A percentile compares a stretch with the other conserved stretches of the same genome.
Conservation (phyloP, 2,329 filamentous ascomycete genomes). For the Ceratocystiopsis sp. region DNA sequence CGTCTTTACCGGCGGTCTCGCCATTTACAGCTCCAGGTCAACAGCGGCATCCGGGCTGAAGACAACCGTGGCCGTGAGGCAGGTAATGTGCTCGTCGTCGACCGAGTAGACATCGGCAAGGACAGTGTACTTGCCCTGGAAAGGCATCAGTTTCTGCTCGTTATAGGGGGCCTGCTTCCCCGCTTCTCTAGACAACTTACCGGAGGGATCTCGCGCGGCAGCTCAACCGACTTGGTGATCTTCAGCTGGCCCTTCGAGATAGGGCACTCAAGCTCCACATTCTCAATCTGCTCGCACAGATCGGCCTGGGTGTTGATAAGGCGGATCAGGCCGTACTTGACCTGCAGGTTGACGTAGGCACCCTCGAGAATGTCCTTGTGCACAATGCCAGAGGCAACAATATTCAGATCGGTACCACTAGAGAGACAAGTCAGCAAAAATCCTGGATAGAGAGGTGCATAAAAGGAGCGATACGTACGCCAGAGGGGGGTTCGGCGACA, state of each 20-base stretch:
- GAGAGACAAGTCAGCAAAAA: conserved; percentile 1
- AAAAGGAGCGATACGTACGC: conserved; percentile 43
- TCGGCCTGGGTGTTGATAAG: conserved; percentile 68
- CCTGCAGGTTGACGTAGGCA: conserved; percentile 64
- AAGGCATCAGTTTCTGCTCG: background rate
- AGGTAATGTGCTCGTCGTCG: conserved; percentile 64
- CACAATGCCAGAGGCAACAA: conserved; percentile 64
- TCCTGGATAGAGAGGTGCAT: background rate
- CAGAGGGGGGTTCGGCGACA: conserved; percentile 70
- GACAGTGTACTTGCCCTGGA: conserved; percentile 76
- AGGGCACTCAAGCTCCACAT: conserved; percentile 81
- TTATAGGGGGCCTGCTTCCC: background rate
- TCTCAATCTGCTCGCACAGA: conserved; percentile 74
- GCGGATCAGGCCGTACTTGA: conserved; percentile 89
- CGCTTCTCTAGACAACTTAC: conserved; percentile 34
- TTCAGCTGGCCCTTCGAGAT: conserved; percentile 60
- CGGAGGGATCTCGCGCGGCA: conserved; percentile 76
- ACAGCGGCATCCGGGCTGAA: conserved; percentile 30
- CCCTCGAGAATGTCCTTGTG: conserved; percentile 56
- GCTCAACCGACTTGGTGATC: conserved; percentile 64
- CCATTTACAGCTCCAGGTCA: conserved; percentile 3
- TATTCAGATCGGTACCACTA: conserved; percentile 62
- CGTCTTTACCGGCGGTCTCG: no score
- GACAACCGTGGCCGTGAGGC: conserved; percentile 57
- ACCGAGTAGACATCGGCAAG: conserved; percentile 66